Percentiles rank a stretch among this genome's conserved stretches.
Evolutionary conservation across 306 rosid genomes (phyloP).

Genomic region (Pterocarpus santalinus): DNA sequence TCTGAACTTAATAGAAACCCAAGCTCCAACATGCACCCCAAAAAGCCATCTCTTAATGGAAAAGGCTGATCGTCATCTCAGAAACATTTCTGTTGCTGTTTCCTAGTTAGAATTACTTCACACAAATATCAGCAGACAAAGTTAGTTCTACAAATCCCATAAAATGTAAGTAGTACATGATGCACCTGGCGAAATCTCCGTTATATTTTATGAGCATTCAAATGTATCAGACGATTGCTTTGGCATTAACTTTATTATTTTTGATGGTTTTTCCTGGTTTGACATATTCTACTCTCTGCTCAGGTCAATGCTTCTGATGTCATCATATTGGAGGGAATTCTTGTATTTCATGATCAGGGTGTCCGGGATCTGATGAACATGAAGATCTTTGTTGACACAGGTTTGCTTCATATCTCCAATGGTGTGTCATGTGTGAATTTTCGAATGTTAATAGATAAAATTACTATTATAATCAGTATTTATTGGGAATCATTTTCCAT

Average conservation of each 20-base stretch:
- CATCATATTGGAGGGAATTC: conserved; percentile 96
- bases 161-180: conserved; percentile 3
- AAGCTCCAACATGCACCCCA: neutral
- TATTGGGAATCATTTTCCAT: conserved; percentile 23
- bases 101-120: neutral
- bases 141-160: conserved; percentile 13
- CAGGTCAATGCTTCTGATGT: conserved; percentile 98
- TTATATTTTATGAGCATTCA: conserved; percentile 23
- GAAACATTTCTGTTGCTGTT: conserved; percentile 16
- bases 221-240: conserved; percentile 28
- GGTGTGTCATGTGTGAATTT: conserved; percentile 10
- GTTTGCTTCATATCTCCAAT: conserved; percentile 51
- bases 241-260: neutral
- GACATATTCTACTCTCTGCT: conserved; percentile 37
- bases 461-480: neutral
- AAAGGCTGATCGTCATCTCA: neutral
- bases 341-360: conserved; percentile 93
- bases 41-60: neutral
- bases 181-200: conserved; percentile 1
- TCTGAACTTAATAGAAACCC: neutral
- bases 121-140: neutral
- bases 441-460: conserved; percentile 8
- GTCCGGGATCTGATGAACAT: conserved; percentile 95
- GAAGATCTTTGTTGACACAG: conserved; percentile 98
- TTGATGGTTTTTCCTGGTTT: conserved; percentile 20